These are phyloP conservation scores for Mortierella sp. DNA, from an alignment of 371 early-diverging fungal genomes.

Conservation along the genomic window DNA sequence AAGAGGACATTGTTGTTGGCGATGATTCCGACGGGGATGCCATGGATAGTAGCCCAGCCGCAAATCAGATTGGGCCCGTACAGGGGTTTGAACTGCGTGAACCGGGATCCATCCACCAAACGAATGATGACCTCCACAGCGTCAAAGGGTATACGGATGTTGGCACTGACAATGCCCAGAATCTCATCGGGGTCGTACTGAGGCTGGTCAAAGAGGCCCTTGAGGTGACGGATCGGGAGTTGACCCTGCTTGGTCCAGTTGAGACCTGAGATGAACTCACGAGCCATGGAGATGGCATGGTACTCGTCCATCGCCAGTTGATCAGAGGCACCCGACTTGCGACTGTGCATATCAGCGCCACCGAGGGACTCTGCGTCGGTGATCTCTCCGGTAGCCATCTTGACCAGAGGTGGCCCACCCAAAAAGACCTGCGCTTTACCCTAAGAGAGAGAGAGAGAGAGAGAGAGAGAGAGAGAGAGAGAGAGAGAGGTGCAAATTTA, in stretches of 20 bases:
- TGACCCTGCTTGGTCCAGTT: constrained; percentile 74
- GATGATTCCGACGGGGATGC: constrained; percentile 79
- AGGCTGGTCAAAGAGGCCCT: constrained; percentile 69
- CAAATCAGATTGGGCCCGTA: constrained; percentile 77
- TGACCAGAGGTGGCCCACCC: constrained; percentile 83
- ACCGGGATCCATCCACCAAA: constrained; percentile 77
- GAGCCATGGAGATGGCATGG: constrained; percentile 75
- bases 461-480: too few relatives aligned
- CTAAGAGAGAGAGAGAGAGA: constrained; percentile 35
- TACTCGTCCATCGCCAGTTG: constrained; percentile 75
- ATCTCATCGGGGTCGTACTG: constrained; percentile 72
- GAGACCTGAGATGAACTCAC: constrained; percentile 74
- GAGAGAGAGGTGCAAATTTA: too few relatives aligned
- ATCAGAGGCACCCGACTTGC: constrained; percentile 75
- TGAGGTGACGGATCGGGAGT: constrained; percentile 66
- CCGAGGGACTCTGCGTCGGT: constrained; percentile 80
- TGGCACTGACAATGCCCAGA: constrained; percentile 75
- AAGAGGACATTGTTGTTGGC: constrained; percentile 83
- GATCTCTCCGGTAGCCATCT: constrained; percentile 84
- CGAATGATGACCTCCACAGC: constrained; percentile 79
- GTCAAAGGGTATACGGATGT: constrained; percentile 77
- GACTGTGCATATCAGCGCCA: constrained; percentile 84
- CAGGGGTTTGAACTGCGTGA: constrained; percentile 75
- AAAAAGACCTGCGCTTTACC: constrained; percentile 82
- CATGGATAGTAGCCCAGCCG: constrained; percentile 79